Percentiles rank a stretch among this genome's conserved stretches.
phyloP scores from a whole-genome alignment of 495 filamentous ascomycete genomes.

The Penicillium flavigenum region DNA sequence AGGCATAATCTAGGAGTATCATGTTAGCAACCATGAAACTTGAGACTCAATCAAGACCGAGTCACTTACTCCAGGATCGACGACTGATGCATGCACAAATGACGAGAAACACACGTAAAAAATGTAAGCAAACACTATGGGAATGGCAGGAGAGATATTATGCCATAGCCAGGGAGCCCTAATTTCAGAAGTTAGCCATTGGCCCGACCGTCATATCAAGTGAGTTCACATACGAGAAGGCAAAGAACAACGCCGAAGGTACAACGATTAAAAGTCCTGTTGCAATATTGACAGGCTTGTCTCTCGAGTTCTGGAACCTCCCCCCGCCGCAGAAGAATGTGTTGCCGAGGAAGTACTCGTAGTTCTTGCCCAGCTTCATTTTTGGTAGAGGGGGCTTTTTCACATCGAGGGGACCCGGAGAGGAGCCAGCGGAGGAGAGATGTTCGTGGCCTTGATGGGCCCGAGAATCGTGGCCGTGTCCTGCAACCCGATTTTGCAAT shows the following conservation, averaged over 20 bases:
- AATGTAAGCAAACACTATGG: constrained; percentile 84
- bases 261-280: constrained; percentile 77
- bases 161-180: constrained; percentile 86
- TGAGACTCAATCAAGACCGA: constrained; percentile 17
- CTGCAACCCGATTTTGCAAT: constrained; percentile 50
- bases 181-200: constrained; percentile 12
- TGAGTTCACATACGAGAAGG: constrained; percentile 61
- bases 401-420: constrained; percentile 52
- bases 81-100: constrained; percentile 84
- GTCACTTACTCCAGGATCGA: constrained; percentile 83
- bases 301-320: constrained; percentile 80
- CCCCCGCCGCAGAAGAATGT: constrained; percentile 86
- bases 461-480: constrained; percentile 51
- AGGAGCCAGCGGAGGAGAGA: constrained; percentile 72
- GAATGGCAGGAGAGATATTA: constrained; percentile 87
- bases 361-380: constrained; percentile 64
- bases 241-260: constrained; percentile 79
- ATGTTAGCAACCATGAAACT: constrained; percentile 23
- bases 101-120: constrained; percentile 90
- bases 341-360: constrained; percentile 90
- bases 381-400: constrained; percentile 31
- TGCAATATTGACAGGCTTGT: constrained; percentile 87
- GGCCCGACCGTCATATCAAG: not conserved
- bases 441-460: constrained; percentile 77
- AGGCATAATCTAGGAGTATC: constrained; percentile 64